A percentile compares a stretch with the other conserved stretches of the same genome.
phyloP scores from a whole-genome alignment of 1,284 basidiomycete species.

The Heterobasidion occidentale region DNA sequence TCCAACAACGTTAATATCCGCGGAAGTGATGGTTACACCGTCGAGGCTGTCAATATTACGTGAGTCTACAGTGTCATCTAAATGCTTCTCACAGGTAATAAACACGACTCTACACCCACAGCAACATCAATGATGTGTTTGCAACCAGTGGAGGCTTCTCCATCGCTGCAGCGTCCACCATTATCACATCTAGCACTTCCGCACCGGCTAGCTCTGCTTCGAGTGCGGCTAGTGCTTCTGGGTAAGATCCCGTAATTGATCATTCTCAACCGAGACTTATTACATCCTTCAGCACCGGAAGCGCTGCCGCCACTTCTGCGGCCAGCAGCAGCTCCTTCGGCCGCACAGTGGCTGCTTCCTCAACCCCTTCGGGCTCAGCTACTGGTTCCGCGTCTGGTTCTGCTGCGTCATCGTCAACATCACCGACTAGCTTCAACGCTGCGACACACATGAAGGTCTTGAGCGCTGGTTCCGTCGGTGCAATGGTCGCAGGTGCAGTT shows the following conservation, averaged over 20 bases:
- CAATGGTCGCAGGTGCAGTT: conserved; percentile 28
- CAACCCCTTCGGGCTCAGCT: background rate
- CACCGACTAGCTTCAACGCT: conserved; percentile 12
- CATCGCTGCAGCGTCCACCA: conserved; percentile 22
- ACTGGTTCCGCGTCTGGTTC: background rate
- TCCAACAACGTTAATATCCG: background rate
- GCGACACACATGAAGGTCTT: conserved; percentile 9
- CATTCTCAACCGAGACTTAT: too few relatives aligned
- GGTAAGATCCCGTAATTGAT: background rate
- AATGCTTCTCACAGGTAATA: background rate
- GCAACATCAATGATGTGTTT: conserved; percentile 41
- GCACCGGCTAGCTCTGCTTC: background rate
- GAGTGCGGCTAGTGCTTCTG: background rate
- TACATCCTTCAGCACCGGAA: too few relatives aligned
- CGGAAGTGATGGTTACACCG: conserved; percentile 40
- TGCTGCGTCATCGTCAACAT: background rate
- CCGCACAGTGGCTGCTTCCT: background rate
- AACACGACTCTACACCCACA: conserved; percentile 11
- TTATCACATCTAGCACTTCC: conserved; percentile 1
- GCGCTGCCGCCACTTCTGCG: background rate
- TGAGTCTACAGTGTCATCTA: conserved; percentile 14
- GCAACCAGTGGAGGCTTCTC: conserved; percentile 34
- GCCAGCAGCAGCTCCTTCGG: too few relatives aligned
- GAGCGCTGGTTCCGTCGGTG: conserved; percentile 23
- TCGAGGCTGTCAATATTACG: conserved; percentile 41